Percentiles rank a stretch among this genome's conserved stretches.
Conservation (phyloP, 805 yeast genomes). For the Lipomyces oligophaga region DNA sequence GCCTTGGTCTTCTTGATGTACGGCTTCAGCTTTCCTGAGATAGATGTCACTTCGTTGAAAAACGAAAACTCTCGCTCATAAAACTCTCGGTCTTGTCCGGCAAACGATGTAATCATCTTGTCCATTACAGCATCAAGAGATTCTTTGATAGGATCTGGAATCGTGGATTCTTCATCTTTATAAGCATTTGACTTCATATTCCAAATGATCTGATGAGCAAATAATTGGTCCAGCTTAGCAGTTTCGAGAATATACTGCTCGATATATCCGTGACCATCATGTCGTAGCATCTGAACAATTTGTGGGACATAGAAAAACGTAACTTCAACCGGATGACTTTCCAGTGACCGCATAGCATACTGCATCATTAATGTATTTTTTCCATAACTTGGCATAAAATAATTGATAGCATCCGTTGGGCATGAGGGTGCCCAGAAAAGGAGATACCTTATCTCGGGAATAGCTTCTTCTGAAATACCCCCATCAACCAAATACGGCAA, state of each 20-base stretch:
- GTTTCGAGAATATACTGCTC: slow-evolving; percentile 86
- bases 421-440: slow-evolving; percentile 71
- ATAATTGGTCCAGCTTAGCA: slow-evolving; percentile 81
- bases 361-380: slow-evolving; percentile 67
- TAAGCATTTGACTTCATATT: slow-evolving; percentile 91
- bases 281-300: slow-evolving; percentile 86
- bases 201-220: slow-evolving; percentile 98
- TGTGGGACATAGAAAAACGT: slow-evolving; percentile 98
- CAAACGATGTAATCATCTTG: slow-evolving; percentile 60
- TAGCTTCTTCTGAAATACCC: slow-evolving; percentile 20
- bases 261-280: slow-evolving; percentile 79
- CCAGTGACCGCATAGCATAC: slow-evolving; percentile 85
- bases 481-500: slow-evolving; percentile 48
- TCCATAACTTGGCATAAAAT: slow-evolving; percentile 73
- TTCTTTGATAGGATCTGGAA: slow-evolving; percentile 80
- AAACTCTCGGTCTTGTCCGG: slow-evolving; percentile 56
- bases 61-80: slow-evolving; percentile 83
- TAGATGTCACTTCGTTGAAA: slow-evolving; percentile 85
- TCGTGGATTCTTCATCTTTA: slow-evolving; percentile 79
- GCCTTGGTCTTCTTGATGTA: slow-evolving; percentile 91
- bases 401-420: slow-evolving; percentile 80
- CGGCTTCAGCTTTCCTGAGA: slow-evolving; percentile 93
- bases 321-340: slow-evolving; percentile 76
- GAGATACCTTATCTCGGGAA: slow-evolving; percentile 29
- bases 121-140: slow-evolving; percentile 67